Conservation (phyloP, 352 stramenopile species). For the Plasmopara viticola region DNA sequence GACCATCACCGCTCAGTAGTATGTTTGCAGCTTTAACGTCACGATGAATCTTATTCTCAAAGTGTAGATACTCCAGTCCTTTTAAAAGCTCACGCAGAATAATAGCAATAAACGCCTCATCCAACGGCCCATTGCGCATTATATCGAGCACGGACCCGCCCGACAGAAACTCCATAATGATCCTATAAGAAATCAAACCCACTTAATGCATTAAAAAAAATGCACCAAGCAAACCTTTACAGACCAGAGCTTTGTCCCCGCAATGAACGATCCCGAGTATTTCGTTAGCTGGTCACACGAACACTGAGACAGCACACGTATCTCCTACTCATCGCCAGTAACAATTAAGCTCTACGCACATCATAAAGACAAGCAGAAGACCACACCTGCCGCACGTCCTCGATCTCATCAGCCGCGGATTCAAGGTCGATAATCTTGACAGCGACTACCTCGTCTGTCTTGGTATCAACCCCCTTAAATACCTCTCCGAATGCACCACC, state of each 20-base stretch:
- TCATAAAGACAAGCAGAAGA: neutral
- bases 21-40: slow-evolving; percentile 84
- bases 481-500: slow-evolving; percentile 79
- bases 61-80: slow-evolving; percentile 74
- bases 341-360: neutral
- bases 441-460: slow-evolving; percentile 64
- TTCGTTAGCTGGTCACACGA: slow-evolving; percentile 85
- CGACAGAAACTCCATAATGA: slow-evolving; percentile 93
- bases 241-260: slow-evolving; percentile 74
- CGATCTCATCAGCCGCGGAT: slow-evolving; percentile 76
- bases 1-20: slow-evolving; percentile 66
- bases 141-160: slow-evolving; percentile 87
- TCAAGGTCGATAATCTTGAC: slow-evolving; percentile 86
- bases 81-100: slow-evolving; percentile 75
- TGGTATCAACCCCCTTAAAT: slow-evolving; percentile 63
- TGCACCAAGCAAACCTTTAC: neutral
- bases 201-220: neutral
- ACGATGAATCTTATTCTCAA: slow-evolving; percentile 81
- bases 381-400: slow-evolving; percentile 76
- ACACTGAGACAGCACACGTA: slow-evolving; percentile 86
- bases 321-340: slow-evolving; percentile 58
- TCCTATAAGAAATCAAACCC: slow-evolving; percentile 36
- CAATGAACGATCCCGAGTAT: slow-evolving; percentile 85
- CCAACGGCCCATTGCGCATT: slow-evolving; percentile 68
- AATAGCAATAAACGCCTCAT: slow-evolving; percentile 80